Evolutionary conservation across 2,329 filamentous ascomycete species (phyloP), one percentile per base, ranked within the genome.

Genomic region (Seiridium unicorne): DNA sequence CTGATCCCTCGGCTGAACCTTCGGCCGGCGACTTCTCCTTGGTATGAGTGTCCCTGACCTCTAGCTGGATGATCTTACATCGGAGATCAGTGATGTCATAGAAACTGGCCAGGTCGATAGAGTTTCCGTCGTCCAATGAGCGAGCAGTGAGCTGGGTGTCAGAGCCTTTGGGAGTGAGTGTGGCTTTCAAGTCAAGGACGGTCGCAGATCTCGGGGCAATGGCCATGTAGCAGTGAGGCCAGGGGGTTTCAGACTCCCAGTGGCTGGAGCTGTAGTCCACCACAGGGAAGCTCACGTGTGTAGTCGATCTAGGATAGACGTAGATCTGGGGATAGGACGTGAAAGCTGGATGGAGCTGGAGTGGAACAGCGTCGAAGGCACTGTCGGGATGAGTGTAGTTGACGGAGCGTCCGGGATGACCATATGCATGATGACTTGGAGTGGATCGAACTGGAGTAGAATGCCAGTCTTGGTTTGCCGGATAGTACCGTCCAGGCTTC

Each of bases 231-330:
- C 49, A 69, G 9, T 38, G 53, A 2, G 68, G 66, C 57, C 58
- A 60, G 26, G 53, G n/a, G 4, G 55, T 31, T 5, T 47, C 18
- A 38, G 47, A n/a, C 46, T 53, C 11, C 61, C 61, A 36, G 56
- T 44, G 10, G 32, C 51, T 3, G n/a, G 57, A 34, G 46, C 61
- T 68, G 61, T 69, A 64, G 61, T 71, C 59, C n/a, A 72, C 69
- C 3, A 72, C 65, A 2, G 70, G 63, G 46, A 72, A 68, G 9
- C 59, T 63, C 38, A 68, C 60, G 51, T 71, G 67, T 8, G 51
- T 44, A 3, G 49, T 40, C 1, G 64, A 65, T 57, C 55, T 56
- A 1, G 69, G 67, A 56, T 67, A 67, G 6, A 71, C 61, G 58
- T 69, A 69, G 51, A 69, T 35, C 42, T 58, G 42, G 11, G 44